Conservation (phyloP, 2,329 filamentous ascomycete genomes). For the Fusarium odoratissimum region DNA sequence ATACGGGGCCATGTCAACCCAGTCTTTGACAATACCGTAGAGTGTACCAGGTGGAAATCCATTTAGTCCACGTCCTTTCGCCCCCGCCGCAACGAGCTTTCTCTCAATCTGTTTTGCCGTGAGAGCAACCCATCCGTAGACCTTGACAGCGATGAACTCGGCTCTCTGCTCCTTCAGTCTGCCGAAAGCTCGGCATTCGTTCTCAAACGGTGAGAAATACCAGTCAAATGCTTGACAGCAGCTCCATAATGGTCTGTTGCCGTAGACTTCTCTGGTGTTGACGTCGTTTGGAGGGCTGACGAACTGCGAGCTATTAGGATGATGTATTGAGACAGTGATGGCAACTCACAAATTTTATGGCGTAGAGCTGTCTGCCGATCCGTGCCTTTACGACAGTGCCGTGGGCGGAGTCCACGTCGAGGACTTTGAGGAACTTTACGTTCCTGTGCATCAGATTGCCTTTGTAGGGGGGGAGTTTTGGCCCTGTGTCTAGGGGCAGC, state of each 20-base stretch:
- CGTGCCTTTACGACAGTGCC: neutral
- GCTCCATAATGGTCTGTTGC: neutral
- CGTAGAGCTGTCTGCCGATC: neutral
- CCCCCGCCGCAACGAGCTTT: neutral
- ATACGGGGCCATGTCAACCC: neutral
- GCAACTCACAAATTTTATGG: neutral
- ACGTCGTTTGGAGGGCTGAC: fast-evolving
- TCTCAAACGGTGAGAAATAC: slow-evolving; percentile 11
- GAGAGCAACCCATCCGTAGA: slow-evolving; percentile 4
- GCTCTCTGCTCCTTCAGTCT: neutral
- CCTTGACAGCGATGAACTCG: slow-evolving; percentile 14
- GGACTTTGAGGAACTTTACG: neutral
- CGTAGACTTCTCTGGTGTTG: neutral
- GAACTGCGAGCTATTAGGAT: neutral
- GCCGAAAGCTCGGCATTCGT: slow-evolving; percentile 17
- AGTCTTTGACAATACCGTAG: slow-evolving; percentile 19
- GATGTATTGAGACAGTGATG: neutral
- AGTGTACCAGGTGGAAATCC: neutral
- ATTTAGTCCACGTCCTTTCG: neutral
- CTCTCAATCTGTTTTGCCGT: neutral
- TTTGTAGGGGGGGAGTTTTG: neutral
- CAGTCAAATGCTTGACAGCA: slow-evolving; percentile 6
- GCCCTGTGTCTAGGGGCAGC: neutral
- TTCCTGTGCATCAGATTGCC: neutral
- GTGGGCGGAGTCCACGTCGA: neutral